Evolutionary conservation across 1,284 basidiomycete genomes (phyloP).

Genomic region (Flammula alnicola): DNA sequence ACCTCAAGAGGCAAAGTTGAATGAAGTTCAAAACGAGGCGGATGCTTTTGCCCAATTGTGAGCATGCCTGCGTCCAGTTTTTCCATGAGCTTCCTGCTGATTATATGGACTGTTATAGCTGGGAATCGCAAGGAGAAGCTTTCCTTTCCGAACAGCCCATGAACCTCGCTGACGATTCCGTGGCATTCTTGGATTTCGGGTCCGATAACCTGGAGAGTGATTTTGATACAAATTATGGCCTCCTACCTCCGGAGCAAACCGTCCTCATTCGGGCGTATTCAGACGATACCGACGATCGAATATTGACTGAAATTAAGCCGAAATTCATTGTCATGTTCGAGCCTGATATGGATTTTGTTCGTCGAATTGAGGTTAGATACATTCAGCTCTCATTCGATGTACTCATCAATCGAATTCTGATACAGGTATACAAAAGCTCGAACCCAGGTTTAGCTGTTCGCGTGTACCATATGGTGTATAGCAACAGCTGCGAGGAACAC

Average conservation of each 20-base stretch:
- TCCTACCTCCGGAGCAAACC: conserved; percentile 80
- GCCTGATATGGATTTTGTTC: conserved; percentile 90
- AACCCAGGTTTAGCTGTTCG: conserved; percentile 82
- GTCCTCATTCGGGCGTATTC: conserved; percentile 89
- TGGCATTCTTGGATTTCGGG: conserved; percentile 35
- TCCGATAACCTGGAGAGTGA: conserved; percentile 47
- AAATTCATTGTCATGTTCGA: conserved; percentile 96
- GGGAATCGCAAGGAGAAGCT: conserved; percentile 31
- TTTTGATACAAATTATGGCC: conserved; percentile 83
- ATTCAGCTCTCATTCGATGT: not conserved
- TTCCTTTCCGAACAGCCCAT: conserved; percentile 19
- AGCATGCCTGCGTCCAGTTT: conserved; percentile 29
- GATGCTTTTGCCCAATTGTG: conserved; percentile 64
- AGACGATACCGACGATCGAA: conserved; percentile 90
- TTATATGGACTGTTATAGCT: conserved; percentile 21
- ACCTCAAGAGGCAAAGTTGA: conserved; percentile 33
- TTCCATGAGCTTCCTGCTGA: not conserved
- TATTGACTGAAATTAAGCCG: conserved; percentile 88
- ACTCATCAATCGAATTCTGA: not conserved
- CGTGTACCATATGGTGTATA: conserved; percentile 97
- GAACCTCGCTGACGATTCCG: conserved; percentile 25
- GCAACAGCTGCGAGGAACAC: conserved; percentile 93
- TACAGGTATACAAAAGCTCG: conserved; percentile 82
- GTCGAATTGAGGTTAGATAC: conserved; percentile 82
- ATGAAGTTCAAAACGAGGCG: conserved; percentile 55